phyloP scores from a whole-genome alignment of 805 yeast species.

The Pichia heedii region DNA sequence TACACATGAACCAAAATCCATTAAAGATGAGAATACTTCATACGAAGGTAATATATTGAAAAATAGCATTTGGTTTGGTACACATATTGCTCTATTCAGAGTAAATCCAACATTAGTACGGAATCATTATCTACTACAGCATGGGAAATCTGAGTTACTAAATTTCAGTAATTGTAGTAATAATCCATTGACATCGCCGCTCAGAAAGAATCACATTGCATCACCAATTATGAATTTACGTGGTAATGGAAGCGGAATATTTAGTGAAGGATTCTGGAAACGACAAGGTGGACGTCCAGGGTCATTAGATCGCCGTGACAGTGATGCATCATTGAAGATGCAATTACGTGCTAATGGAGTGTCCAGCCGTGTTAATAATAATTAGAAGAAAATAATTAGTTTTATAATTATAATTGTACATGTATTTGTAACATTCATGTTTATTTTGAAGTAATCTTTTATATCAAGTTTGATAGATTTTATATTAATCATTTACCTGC shows the following conservation, averaged over 20 bases:
- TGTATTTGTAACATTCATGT: too few relatives aligned
- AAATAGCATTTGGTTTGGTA: conserved; percentile 36
- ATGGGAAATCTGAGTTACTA: conserved; percentile 5
- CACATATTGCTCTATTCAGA: conserved; percentile 36
- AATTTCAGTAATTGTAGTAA: neutral
- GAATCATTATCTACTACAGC: conserved; percentile 9
- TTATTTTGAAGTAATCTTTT: too few relatives aligned
- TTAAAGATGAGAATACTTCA: conserved; percentile 3
- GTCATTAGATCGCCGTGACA: conserved; percentile 8
- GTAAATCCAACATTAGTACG: conserved; percentile 15
- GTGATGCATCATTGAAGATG: conserved; percentile 8
- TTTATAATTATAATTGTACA: too few relatives aligned
- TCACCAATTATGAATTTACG: conserved; percentile 17
- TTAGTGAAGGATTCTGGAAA: conserved; percentile 14
- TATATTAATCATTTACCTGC: too few relatives aligned
- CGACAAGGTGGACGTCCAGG: conserved; percentile 11
- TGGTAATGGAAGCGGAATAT: conserved; percentile 9
- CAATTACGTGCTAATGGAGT: conserved; percentile 2
- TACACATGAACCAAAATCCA: neutral
- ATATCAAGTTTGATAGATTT: too few relatives aligned
- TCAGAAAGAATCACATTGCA: conserved; percentile 9
- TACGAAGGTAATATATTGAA: conserved; percentile 12
- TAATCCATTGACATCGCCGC: conserved; percentile 1
- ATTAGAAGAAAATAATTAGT: neutral
- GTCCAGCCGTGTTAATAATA: neutral